These are phyloP conservation scores for Trichosporon sp. DNA, from an alignment of 1,284 basidiomycete species.

Conservation along the genomic window DNA sequence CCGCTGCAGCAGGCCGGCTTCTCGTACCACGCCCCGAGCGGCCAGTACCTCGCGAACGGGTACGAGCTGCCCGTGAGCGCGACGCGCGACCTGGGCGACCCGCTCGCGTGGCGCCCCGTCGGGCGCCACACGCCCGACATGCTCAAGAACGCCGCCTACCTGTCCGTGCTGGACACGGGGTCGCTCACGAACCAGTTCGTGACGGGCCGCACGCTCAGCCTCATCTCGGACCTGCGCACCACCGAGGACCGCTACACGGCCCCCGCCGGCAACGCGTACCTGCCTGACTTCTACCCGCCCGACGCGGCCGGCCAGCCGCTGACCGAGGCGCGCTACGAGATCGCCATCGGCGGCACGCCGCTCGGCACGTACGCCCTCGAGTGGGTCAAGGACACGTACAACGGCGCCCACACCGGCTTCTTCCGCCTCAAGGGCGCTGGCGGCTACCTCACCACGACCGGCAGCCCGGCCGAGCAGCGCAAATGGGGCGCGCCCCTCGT, in stretches of 20 bases:
- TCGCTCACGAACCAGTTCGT: constrained; percentile 4
- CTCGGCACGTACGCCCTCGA: background rate
- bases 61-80: background rate
- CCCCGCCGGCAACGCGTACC: background rate
- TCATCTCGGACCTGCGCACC: background rate
- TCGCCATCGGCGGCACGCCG: background rate
- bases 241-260: background rate
- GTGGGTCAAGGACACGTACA: constrained; percentile 1
- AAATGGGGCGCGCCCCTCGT: background rate
- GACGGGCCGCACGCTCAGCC: background rate
- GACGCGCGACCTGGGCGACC: constrained; percentile 3
- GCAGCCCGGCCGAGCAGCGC: background rate
- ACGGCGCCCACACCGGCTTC: background rate
- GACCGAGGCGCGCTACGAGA: background rate
- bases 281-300: background rate
- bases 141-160: background rate
- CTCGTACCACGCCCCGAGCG: constrained; percentile 2
- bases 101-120: background rate
- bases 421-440: constrained; percentile 7
- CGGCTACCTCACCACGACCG: background rate
- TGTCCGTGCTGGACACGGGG: constrained; percentile 1
- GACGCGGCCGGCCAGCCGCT: background rate
- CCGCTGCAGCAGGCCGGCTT: background rate
- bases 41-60: constrained; percentile 2
- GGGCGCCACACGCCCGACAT: background rate